Evolutionary conservation across 257 asterid species (phyloP).

Genomic region (Solanum arcanum): DNA sequence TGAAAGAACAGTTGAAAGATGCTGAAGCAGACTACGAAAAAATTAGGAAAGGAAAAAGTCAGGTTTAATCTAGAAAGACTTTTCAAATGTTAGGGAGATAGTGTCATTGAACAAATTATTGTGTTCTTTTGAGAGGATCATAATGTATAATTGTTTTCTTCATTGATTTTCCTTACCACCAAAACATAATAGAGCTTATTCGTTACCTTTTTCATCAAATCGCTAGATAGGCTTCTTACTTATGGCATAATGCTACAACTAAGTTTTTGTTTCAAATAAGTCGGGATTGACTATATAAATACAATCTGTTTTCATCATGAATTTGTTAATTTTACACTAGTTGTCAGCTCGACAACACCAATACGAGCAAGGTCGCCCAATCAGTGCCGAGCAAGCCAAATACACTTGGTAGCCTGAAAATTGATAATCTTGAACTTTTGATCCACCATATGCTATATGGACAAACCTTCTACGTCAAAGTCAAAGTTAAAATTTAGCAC

Average conservation of each 20-base stretch:
- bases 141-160: neutral
- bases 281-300: neutral
- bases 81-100: neutral
- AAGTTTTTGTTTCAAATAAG: neutral
- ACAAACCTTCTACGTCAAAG: neutral
- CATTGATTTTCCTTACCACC: neutral
- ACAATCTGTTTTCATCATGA: neutral
- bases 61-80: neutral
- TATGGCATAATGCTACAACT: neutral
- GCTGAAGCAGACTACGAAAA: conserved; percentile 72
- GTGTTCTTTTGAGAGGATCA: neutral
- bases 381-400: neutral
- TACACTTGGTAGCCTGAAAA: neutral
- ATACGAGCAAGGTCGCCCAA: neutral
- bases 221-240: neutral
- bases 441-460: neutral
- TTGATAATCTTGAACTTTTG: neutral
- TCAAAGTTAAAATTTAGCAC: neutral
- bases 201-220: neutral
- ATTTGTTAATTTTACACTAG: neutral
- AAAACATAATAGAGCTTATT: neutral
- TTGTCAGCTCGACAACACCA: neutral
- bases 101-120: neutral
- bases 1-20: conserved; percentile 46
- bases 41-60: conserved; percentile 64